phyloP scores from a whole-genome alignment of 169 alveolate genomes.

The Fabrea salina region DNA sequence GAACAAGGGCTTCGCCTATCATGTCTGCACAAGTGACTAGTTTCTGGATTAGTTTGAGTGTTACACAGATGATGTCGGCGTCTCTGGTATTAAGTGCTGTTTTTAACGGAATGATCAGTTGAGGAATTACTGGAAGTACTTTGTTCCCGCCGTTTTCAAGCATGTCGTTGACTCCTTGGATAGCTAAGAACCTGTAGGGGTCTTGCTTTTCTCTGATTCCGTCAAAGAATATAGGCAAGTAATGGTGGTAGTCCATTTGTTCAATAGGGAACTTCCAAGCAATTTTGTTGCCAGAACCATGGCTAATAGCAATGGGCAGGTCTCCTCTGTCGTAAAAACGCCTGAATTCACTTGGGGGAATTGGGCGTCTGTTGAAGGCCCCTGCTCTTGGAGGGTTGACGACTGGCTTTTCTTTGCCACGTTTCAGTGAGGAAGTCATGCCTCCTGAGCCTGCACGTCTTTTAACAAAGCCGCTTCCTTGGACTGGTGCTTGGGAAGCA shows the following conservation, averaged over 20 bases:
- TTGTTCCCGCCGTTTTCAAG: constrained; percentile 82
- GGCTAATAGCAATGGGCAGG: constrained; percentile 85
- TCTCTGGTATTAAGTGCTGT: constrained; percentile 93
- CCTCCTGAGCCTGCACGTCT: constrained; percentile 83
- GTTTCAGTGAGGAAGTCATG: constrained; percentile 67
- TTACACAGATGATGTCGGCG: constrained; percentile 77
- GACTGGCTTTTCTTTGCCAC: constrained; percentile 56
- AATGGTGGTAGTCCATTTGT: constrained; percentile 90
- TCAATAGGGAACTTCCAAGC: constrained; percentile 83
- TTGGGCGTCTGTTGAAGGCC: constrained; percentile 72
- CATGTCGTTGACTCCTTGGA: constrained; percentile 81
- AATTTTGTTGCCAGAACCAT: constrained; percentile 80
- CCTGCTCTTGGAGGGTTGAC: constrained; percentile 83
- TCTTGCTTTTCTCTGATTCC: constrained; percentile 93
- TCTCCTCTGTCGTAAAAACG: constrained; percentile 93
- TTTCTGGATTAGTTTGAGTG: constrained; percentile 78
- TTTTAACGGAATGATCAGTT: constrained; percentile 89
- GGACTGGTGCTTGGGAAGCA: constrained; percentile 67
- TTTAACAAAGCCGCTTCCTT: constrained; percentile 50
- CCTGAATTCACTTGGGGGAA: constrained; percentile 85
- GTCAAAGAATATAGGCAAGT: constrained; percentile 91
- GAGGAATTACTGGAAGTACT: constrained; percentile 90
- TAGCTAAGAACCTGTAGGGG: constrained; percentile 85
- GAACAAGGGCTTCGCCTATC: constrained; percentile 93
- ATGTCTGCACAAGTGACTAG: constrained; percentile 82